These are phyloP conservation scores for Carex cristatella DNA, from an alignment of 176 grass and related monocot genomes.

Conservation along the genomic window DNA sequence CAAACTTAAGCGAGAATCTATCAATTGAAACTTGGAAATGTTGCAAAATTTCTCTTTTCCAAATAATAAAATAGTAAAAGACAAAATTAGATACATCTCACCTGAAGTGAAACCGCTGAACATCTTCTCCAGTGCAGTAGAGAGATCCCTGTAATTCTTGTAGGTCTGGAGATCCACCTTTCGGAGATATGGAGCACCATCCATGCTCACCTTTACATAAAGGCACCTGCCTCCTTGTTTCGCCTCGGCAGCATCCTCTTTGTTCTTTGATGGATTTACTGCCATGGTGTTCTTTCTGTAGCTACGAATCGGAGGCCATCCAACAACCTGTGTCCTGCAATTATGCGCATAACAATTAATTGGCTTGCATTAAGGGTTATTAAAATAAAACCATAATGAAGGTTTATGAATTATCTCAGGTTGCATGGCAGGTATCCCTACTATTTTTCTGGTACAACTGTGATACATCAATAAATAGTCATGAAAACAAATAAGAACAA, in stretches of 20 bases:
- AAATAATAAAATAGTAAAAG: constrained; percentile 10
- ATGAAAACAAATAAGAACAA: neutral
- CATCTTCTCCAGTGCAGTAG: constrained; percentile 61
- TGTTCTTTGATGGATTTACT: constrained; percentile 39
- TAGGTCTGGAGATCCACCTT: constrained; percentile 80
- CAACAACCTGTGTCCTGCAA: constrained; percentile 72
- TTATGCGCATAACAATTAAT: neutral
- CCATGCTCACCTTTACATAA: constrained; percentile 90
- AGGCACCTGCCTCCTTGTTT: constrained; percentile 40
- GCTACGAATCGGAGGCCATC: constrained; percentile 81
- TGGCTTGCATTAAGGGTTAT: neutral
- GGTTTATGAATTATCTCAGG: neutral
- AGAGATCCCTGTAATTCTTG: constrained; percentile 67
- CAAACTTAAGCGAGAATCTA: neutral
- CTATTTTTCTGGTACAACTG: neutral
- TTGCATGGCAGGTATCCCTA: neutral
- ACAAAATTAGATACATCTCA: constrained; percentile 30
- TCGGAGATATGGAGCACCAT: constrained; percentile 75
- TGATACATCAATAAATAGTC: neutral
- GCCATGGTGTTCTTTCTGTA: constrained; percentile 85
- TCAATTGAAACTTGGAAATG: neutral
- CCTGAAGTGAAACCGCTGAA: constrained; percentile 68
- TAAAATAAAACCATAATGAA: neutral
- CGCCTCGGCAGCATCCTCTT: constrained; percentile 27
- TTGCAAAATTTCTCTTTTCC: neutral